phyloP scores from a whole-genome alignment of 169 alveolate species.

The Theileria annulata region DNA sequence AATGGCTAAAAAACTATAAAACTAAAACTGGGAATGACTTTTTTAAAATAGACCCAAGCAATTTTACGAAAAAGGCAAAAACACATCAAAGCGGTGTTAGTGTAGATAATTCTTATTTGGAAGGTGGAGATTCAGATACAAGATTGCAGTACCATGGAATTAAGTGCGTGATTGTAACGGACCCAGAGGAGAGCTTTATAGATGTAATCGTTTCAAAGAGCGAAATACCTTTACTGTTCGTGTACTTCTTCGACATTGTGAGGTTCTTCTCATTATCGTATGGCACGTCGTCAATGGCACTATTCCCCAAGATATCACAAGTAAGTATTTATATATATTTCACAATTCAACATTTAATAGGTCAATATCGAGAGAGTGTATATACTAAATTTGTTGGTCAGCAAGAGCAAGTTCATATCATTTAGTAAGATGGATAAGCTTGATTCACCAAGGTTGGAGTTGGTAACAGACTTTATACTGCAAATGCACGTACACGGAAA shows the following conservation, averaged over 20 bases:
- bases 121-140: background rate
- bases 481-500: conserved; percentile 42
- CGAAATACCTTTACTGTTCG: conserved; percentile 60
- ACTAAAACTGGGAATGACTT: conserved; percentile 61
- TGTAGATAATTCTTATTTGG: too few species aligned
- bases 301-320: conserved; percentile 36
- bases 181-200: conserved; percentile 37
- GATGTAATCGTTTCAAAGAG: conserved; percentile 61
- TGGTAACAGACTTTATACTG: conserved; percentile 67
- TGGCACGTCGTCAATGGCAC: conserved; percentile 46
- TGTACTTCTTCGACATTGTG: conserved; percentile 62
- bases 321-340: background rate
- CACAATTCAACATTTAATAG: background rate
- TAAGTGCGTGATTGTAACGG: conserved; percentile 55
- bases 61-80: background rate
- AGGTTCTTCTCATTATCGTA: conserved; percentile 55
- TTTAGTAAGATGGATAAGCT: conserved; percentile 63
- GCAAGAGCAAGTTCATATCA: conserved; percentile 65
- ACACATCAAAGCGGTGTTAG: background rate
- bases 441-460: conserved; percentile 65
- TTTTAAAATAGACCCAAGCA: conserved; percentile 33
- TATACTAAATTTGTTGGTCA: conserved; percentile 38
- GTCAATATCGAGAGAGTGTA: conserved; percentile 41
- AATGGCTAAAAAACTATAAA: conserved; percentile 45
- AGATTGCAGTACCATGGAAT: conserved; percentile 20